Evolutionary conservation across 805 yeast genomes (phyloP).

Genomic region (Dipodascopsis tothii): DNA sequence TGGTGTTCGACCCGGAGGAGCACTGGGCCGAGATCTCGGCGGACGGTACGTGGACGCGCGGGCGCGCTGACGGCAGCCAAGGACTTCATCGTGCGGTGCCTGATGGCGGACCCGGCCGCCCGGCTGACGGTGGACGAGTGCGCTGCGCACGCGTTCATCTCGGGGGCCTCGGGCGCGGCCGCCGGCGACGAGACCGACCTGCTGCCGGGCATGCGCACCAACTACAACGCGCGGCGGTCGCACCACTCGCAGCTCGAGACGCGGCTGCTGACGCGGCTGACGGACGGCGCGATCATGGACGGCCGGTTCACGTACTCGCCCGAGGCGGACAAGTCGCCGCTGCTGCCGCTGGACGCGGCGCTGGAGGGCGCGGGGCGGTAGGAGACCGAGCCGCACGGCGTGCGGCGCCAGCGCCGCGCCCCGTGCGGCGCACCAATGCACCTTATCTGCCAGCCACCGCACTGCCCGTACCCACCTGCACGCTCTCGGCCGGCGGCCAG

Average conservation of each 20-base stretch:
- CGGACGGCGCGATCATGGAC: slow-evolving; percentile 18
- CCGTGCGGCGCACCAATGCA: too few relatives aligned
- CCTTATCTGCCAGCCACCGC: too few relatives aligned
- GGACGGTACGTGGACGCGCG: slow-evolving; percentile 30
- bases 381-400: too few relatives aligned
- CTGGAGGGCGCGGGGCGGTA: background rate
- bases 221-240: slow-evolving; percentile 2
- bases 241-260: slow-evolving; percentile 8
- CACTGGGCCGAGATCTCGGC: slow-evolving; percentile 47
- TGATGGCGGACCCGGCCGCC: slow-evolving; percentile 38
- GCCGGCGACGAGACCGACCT: slow-evolving; percentile 30
- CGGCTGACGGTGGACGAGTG: slow-evolving; percentile 44
- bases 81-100: slow-evolving; percentile 51
- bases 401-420: too few relatives aligned
- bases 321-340: slow-evolving; percentile 15
- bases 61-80: slow-evolving; percentile 31
- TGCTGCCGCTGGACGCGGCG: background rate
- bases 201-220: slow-evolving; percentile 26
- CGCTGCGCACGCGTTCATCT: slow-evolving; percentile 41
- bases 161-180: slow-evolving; percentile 7
- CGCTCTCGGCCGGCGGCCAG: too few relatives aligned
- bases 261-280: slow-evolving; percentile 5
- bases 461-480: too few relatives aligned
- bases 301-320: slow-evolving; percentile 18
- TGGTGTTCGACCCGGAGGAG: slow-evolving; percentile 52